These are phyloP conservation scores for Beauveria varroae DNA, from an alignment of 2,329 filamentous ascomycete species.

Conservation along the genomic window DNA sequence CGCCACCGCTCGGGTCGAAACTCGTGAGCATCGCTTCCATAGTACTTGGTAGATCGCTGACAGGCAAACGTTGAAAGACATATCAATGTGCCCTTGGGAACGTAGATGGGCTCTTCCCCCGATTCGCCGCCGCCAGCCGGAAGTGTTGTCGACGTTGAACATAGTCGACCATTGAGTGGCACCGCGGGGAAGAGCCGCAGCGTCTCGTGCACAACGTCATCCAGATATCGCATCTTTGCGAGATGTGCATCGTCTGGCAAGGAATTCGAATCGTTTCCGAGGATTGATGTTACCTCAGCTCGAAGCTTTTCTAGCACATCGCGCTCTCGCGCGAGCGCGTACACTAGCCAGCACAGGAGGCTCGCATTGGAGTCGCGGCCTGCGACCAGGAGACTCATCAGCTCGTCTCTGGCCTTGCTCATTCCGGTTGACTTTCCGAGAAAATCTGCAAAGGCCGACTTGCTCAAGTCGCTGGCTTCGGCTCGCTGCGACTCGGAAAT, in stretches of 20 bases:
- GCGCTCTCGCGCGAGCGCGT: slow-evolving; percentile 8
- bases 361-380: slow-evolving; percentile 5
- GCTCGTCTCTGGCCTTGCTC: slow-evolving; percentile 2
- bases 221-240: slow-evolving; percentile 3
- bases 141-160: neutral
- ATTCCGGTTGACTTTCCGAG: neutral
- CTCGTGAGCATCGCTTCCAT: neutral
- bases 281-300: neutral
- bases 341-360: slow-evolving; percentile 10
- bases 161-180: slow-evolving; percentile 11
- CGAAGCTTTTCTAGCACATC: neutral
- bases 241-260: slow-evolving; percentile 1
- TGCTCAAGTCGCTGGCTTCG: neutral
- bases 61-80: slow-evolving; percentile 6
- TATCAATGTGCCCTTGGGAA: slow-evolving; percentile 3
- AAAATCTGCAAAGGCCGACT: neutral
- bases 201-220: slow-evolving; percentile 7
- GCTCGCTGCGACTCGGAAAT: slow-evolving; percentile 3
- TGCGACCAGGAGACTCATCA: slow-evolving; percentile 5
- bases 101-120: slow-evolving; percentile 3
- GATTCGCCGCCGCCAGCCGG: slow-evolving; percentile 1
- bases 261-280: neutral
- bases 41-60: slow-evolving; percentile 3
- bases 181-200: slow-evolving; percentile 9
- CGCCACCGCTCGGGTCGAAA: slow-evolving; percentile 5